Conservation (phyloP, 371 early-diverging fungal species). For the Rhizopus delemar region DNA sequence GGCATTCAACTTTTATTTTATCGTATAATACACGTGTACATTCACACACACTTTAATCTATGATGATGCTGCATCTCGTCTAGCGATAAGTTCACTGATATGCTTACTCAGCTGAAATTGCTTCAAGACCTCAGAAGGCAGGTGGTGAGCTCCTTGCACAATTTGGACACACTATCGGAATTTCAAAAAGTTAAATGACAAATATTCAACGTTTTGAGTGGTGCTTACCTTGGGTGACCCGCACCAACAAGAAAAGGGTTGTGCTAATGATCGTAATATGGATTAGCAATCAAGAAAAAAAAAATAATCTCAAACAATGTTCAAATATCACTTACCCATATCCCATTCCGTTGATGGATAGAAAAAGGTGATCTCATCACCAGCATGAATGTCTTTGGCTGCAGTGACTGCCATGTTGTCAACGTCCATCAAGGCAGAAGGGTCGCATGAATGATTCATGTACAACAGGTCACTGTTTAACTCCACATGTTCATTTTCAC, state of each 20-base stretch:
- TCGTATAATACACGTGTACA: too few species aligned
- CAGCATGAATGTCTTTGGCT: constrained; percentile 52
- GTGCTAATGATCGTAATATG: constrained; percentile 31
- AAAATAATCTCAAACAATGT: neutral
- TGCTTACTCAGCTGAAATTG: constrained; percentile 56
- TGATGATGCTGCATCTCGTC: constrained; percentile 30
- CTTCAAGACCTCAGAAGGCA: constrained; percentile 47
- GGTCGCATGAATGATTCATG: constrained; percentile 60
- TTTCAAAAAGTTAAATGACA: neutral
- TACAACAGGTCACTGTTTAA: constrained; percentile 65
- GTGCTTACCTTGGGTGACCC: constrained; percentile 48
- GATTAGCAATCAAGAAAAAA: neutral
- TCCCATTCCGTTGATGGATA: constrained; percentile 87
- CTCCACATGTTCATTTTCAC: constrained; percentile 65
- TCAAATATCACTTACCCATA: constrained; percentile 55
- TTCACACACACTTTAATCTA: too few species aligned
- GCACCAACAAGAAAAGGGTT: constrained; percentile 87
- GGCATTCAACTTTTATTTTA: too few species aligned
- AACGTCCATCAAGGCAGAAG: constrained; percentile 62
- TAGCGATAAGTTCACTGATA: constrained; percentile 52
- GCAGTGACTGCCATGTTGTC: constrained; percentile 57
- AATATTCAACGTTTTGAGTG: too few species aligned
- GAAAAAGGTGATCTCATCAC: constrained; percentile 78
- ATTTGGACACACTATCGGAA: constrained; percentile 58
- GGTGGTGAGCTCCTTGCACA: constrained; percentile 62